Conservation (phyloP, 140 eudicot genomes). For the Senecio squalidus region DNA sequence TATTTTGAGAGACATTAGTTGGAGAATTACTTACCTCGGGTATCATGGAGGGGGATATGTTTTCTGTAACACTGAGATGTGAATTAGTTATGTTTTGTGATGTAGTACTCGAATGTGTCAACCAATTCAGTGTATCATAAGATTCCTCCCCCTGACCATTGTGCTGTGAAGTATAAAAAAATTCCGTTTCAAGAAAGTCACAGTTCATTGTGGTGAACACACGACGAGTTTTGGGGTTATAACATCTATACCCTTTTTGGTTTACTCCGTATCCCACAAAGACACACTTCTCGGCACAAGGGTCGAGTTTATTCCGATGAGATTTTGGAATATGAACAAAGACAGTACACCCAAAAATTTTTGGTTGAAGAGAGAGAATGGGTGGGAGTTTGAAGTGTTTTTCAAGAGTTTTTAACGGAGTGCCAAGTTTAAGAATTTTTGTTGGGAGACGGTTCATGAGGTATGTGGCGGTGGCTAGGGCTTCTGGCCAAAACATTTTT, state of each 20-base stretch:
- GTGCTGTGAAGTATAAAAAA: background rate
- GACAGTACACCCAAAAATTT: background rate
- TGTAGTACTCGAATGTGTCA: background rate
- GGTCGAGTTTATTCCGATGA: background rate
- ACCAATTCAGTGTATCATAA: background rate
- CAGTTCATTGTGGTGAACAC: conserved; percentile 1
- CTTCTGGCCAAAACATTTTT: conserved; percentile 6
- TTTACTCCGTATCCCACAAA: background rate
- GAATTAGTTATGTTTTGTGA: background rate
- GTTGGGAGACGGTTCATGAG: background rate
- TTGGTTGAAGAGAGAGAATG: background rate
- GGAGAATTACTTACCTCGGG: background rate
- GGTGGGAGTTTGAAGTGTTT: background rate
- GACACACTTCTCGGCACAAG: conserved; percentile 1
- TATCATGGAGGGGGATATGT: background rate
- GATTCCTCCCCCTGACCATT: background rate
- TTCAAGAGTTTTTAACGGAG: too few species aligned
- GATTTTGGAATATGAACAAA: background rate
- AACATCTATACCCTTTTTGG: background rate
- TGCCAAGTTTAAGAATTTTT: background rate
- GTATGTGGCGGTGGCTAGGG: background rate
- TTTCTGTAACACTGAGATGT: background rate
- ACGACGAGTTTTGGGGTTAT: conserved; percentile 2
- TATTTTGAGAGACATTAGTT: background rate
- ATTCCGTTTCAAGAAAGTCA: background rate